Percentiles rank a stretch among this genome's conserved stretches.
Conservation (phyloP, 108 stramenopile species). For the Heterococcus sp. region DNA sequence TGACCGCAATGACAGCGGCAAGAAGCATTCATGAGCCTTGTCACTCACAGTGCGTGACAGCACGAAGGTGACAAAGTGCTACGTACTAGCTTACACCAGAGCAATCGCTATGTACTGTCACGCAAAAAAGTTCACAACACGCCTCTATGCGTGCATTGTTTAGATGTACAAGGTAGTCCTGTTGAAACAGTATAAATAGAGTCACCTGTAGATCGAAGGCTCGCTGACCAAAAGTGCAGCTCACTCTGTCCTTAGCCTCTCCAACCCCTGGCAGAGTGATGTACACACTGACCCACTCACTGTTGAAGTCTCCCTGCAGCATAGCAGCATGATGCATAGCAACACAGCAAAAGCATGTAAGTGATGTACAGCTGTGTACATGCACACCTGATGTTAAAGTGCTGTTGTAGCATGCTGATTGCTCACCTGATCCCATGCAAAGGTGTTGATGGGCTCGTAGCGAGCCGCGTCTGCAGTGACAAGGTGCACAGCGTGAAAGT, state of each 20-base stretch:
- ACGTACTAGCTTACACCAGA: not conserved
- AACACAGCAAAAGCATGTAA: not conserved
- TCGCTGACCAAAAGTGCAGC: conserved; percentile 22
- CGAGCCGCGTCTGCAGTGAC: conserved; percentile 3
- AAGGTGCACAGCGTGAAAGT: no score
- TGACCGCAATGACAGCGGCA: conserved; percentile 14
- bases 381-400: not conserved
- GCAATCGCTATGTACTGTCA: no score
- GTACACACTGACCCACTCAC: conserved; percentile 53
- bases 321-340: not conserved
- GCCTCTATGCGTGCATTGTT: no score
- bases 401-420: not conserved
- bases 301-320: conserved; percentile 52
- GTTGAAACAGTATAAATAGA: no score
- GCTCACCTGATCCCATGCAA: conserved; percentile 46
- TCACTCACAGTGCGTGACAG: not conserved
- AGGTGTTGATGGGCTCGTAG: conserved; percentile 37
- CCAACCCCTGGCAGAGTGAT: conserved; percentile 57
- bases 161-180: no score
- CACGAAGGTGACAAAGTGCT: not conserved
- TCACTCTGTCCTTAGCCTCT: conserved; percentile 44
- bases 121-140: no score
- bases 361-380: not conserved
- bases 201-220: conserved; percentile 54
- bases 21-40: not conserved